Percentiles rank a stretch among this genome's conserved stretches.
Conservation (phyloP, 2,329 filamentous ascomycete genomes). For the Arthrinium puccinioides region DNA sequence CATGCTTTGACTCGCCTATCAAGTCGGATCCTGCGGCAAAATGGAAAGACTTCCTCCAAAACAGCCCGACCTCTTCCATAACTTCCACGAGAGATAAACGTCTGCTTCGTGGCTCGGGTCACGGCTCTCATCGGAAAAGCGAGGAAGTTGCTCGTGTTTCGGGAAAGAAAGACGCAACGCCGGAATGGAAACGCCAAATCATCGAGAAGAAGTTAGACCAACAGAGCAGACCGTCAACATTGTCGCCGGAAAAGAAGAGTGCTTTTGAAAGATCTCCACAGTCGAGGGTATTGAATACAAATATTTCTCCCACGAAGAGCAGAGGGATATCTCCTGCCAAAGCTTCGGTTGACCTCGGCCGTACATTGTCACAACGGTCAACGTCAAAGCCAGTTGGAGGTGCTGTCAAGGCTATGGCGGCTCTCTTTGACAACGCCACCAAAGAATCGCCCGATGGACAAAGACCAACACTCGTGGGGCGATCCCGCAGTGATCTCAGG, state of each 20-base stretch:
- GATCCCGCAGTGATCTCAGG: slow-evolving; percentile 5
- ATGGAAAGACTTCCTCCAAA: slow-evolving; percentile 16
- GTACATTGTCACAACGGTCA: slow-evolving; percentile 12
- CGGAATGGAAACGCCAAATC: slow-evolving; percentile 12
- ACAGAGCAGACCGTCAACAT: slow-evolving; percentile 6
- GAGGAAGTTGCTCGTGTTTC: slow-evolving; percentile 6
- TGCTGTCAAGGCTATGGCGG: slow-evolving; percentile 42
- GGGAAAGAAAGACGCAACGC: slow-evolving; percentile 6
- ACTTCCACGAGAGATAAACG: slow-evolving; percentile 15
- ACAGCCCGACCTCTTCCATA: slow-evolving; percentile 16
- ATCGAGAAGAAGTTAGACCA: slow-evolving; percentile 6
- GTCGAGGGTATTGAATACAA: not conserved
- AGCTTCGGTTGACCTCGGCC: slow-evolving; percentile 1
- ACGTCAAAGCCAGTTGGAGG: slow-evolving; percentile 19
- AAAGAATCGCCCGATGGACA: slow-evolving; percentile 15
- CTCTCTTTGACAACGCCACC: slow-evolving; percentile 37
- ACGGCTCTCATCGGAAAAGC: slow-evolving; percentile 6
- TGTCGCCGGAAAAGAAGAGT: slow-evolving; percentile 9
- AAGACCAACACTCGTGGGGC: slow-evolving; percentile 5
- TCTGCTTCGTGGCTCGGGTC: slow-evolving; percentile 10
- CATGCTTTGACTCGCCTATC: not conserved
- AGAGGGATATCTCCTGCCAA: slow-evolving; percentile 5
- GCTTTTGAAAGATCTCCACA: slow-evolving; percentile 9
- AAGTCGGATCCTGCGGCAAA: slow-evolving; percentile 6
- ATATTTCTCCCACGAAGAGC: slow-evolving; percentile 3